Evolutionary conservation across 805 yeast species (phyloP).

Genomic region (Cyberlindnera galapagoensis): DNA sequence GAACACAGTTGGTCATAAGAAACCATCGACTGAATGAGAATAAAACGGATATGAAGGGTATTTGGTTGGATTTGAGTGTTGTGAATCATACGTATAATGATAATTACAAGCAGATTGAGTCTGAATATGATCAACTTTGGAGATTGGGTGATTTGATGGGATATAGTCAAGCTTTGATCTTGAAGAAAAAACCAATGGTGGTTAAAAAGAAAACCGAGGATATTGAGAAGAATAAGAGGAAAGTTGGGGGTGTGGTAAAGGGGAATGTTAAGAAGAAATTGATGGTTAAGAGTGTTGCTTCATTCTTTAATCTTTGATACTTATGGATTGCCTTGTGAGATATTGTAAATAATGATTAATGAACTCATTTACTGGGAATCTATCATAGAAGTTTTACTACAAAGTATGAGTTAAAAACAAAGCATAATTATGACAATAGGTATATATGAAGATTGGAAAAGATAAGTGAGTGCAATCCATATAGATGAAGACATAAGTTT

Average conservation of each 20-base stretch:
- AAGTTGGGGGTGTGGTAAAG: no score
- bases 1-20: conserved; percentile 9
- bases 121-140: conserved; percentile 15
- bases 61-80: conserved; percentile 18
- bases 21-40: no score
- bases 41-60: background rate
- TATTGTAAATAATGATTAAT: no score
- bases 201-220: background rate
- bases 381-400: no score
- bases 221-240: background rate
- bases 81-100: conserved; percentile 8
- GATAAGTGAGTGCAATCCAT: no score
- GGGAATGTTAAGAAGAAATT: conserved; percentile 7
- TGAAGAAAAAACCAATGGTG: conserved; percentile 7
- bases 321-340: no score
- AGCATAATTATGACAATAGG: no score
- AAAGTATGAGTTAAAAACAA: no score
- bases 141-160: conserved; percentile 11
- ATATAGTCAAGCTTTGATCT: conserved; percentile 11
- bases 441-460: no score
- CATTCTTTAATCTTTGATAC: conserved; percentile 21
- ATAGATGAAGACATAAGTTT: no score
- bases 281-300: conserved; percentile 8
- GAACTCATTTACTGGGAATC: no score
- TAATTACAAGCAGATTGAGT: conserved; percentile 2